Conservation (phyloP, 345 rosid species). For the Corchorus capsularis region DNA sequence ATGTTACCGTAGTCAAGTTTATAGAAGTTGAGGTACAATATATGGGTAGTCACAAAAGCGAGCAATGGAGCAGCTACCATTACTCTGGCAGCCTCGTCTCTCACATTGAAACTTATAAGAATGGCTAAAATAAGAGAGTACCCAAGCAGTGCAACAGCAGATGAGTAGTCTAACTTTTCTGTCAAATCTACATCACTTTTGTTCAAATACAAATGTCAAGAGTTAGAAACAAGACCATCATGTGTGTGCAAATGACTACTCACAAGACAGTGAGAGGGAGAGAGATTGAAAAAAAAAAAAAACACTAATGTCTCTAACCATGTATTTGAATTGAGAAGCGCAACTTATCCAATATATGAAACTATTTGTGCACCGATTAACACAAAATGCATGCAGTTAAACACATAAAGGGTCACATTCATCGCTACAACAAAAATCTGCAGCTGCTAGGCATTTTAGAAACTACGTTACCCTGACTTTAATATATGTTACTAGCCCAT, state of each 20-base stretch:
- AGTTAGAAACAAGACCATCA: constrained; percentile 5
- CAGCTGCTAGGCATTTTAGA: neutral
- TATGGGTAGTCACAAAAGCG: constrained; percentile 70
- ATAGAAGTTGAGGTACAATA: constrained; percentile 65
- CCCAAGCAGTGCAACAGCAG: constrained; percentile 73
- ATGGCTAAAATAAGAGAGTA: constrained; percentile 63
- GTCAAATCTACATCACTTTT: constrained; percentile 68
- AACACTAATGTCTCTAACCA: neutral
- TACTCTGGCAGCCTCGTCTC: constrained; percentile 67
- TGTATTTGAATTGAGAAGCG: neutral
- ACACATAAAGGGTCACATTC: too few species aligned
- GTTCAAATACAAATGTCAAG: constrained; percentile 21
- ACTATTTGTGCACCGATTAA: neutral
- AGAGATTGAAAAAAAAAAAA: neutral
- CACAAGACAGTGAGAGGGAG: neutral
- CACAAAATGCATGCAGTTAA: neutral
- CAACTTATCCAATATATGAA: constrained; percentile 1
- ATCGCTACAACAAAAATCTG: neutral
- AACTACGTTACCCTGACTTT: neutral
- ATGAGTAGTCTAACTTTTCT: constrained; percentile 74
- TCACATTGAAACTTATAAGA: constrained; percentile 59
- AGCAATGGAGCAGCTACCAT: constrained; percentile 79
- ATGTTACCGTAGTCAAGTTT: constrained; percentile 58
- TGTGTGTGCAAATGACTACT: neutral
- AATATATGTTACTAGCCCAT: neutral